phyloP scores from a whole-genome alignment of 1,139 yeast species.

The Pichia sp. region DNA sequence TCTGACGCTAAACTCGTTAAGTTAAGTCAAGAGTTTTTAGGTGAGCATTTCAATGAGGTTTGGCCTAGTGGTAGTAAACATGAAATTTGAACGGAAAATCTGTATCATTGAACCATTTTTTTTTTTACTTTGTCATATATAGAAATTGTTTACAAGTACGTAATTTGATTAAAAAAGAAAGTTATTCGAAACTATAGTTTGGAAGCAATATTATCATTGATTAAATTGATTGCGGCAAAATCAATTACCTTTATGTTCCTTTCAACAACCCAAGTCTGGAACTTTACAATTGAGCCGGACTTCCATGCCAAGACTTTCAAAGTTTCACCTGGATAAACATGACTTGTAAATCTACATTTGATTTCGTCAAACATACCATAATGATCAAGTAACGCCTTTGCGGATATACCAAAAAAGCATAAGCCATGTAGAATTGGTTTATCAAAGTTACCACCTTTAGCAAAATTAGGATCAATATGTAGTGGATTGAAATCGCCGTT shows the following conservation, averaged over 20 bases:
- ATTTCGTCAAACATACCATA: conserved; percentile 79
- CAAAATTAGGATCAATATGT: conserved; percentile 89
- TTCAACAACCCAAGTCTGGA: conserved; percentile 79
- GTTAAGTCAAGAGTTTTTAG: conserved; percentile 43
- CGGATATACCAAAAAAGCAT: conserved; percentile 78
- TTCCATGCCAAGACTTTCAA: conserved; percentile 82
- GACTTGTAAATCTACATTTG: conserved; percentile 86
- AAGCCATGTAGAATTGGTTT: conserved; percentile 90
- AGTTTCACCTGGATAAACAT: conserved; percentile 96
- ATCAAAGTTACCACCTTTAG: conserved; percentile 81
- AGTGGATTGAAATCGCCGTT: conserved; percentile 94
- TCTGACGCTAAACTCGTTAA: conserved; percentile 39
- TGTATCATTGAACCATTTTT: too few species aligned
- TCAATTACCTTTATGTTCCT: conserved; percentile 74
- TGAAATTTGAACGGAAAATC: conserved; percentile 6
- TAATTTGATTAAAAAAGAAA: not conserved
- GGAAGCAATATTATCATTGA: conserved; percentile 21
- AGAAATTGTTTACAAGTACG: not conserved
- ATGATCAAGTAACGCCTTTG: conserved; percentile 68
- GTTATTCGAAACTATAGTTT: conserved; percentile 19
- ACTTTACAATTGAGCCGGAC: conserved; percentile 54
- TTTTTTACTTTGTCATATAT: not conserved
- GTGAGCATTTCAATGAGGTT: conserved; percentile 51
- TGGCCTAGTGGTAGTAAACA: conserved; percentile 66
- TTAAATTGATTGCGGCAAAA: conserved; percentile 73